Base-by-base conservation (phyloP, 345 rosid species). In the Lenwebbia sp. region DNA sequence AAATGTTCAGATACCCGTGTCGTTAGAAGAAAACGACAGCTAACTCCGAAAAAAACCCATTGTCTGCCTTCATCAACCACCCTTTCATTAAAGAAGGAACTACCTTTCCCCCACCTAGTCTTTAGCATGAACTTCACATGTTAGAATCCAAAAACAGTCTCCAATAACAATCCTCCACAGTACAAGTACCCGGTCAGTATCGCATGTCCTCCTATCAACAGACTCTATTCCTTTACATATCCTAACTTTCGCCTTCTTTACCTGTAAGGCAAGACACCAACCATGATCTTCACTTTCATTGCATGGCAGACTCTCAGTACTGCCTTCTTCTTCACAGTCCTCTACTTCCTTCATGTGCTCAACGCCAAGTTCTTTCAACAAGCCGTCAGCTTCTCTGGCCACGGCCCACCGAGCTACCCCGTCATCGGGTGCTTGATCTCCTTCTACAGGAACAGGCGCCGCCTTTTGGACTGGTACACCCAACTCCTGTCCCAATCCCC, bases 381-480 rank as follows among this genome's bases (percentile, higher is more conserved):
- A 83, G 84, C 19, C 78, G 41, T 70, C 78, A 0, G 23, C 41
- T 33, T 70, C 78, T 70, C 47, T 19, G 78, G 78, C 78, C 47
- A 37, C 13, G 57, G 88, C 37, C 98, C 98, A 5, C 92, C 90
- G 15, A 83, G 91, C 10, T 92, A 93, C 86, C 98, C 98, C 25
- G 9, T 95, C 30, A 91, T 96, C 56, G 97, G 99, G 74, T 95
- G 97, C 87, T 86, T 96, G 88, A 33, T 94, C 70, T 91, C 97
- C 37, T 96, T 94, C 90, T 94, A 92, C 89, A 90, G 82, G 65
- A 94, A 95, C 89, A 94, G 91, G 14, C 85, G 82, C 88, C 95
- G 97, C 84, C 91, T 93, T 70, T 28, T 96, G 55, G 97, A 96
- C 83, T 96, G 99, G 97, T 96, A 95, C 57, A 96, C 99, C 5